phyloP scores from a whole-genome alignment of 2,329 filamentous ascomycete species.

The Bisporella sp. region DNA sequence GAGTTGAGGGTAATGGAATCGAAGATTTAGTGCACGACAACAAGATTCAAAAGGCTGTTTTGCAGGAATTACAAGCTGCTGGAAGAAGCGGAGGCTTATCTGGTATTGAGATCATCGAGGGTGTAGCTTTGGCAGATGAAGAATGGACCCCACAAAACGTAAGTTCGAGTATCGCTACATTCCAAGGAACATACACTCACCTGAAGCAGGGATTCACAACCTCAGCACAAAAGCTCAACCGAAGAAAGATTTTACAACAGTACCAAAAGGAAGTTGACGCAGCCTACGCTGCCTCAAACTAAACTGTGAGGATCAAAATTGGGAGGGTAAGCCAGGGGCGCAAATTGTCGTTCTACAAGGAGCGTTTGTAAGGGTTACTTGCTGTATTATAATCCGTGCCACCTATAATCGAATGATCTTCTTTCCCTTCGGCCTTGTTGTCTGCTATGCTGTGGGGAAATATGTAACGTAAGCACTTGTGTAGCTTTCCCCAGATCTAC shows the following conservation, averaged over 20 bases:
- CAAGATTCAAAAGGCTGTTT: constrained; percentile 53
- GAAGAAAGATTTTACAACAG: constrained; percentile 56
- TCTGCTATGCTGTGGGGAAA: too few relatives aligned
- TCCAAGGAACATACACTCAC: too few relatives aligned
- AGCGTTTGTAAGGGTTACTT: too few relatives aligned
- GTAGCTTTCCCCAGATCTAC: too few relatives aligned
- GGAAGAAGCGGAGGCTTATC: constrained; percentile 61
- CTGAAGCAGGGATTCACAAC: constrained; percentile 52
- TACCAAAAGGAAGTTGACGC: constrained; percentile 53
- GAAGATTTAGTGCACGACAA: constrained; percentile 61
- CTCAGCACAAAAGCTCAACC: constrained; percentile 66
- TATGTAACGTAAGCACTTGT: too few relatives aligned
- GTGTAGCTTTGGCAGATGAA: constrained; percentile 72
- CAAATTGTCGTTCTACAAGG: too few relatives aligned
- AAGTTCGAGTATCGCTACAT: constrained; percentile 34
- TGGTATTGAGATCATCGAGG: constrained; percentile 67
- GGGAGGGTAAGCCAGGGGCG: too few relatives aligned
- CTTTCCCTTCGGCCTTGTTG: too few relatives aligned
- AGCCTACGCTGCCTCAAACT: constrained; percentile 14
- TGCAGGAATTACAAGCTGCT: constrained; percentile 61
- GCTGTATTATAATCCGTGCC: too few relatives aligned
- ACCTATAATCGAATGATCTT: too few relatives aligned
- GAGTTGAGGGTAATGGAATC: constrained; percentile 54
- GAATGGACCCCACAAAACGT: constrained; percentile 85
- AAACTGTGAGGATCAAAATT: too few relatives aligned